Evolutionary conservation across 352 stramenopile genomes (phyloP).

Genomic region (Vaucheria bursata): DNA sequence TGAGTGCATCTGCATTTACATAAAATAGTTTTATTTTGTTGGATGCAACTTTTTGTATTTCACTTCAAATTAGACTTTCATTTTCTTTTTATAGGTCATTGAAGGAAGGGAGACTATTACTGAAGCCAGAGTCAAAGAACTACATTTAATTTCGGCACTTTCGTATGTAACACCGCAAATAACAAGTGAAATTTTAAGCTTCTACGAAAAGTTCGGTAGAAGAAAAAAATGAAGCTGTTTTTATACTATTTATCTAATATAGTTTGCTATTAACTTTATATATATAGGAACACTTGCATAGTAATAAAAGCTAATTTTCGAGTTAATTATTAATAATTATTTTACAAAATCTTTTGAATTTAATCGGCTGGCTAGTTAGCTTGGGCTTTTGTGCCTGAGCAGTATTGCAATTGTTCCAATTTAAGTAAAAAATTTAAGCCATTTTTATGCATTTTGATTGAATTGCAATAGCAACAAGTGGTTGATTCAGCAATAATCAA

Average conservation of each 20-base stretch:
- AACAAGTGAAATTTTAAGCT: conserved; percentile 28
- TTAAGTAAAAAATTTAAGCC: no score
- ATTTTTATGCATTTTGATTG: no score
- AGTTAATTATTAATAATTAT: no score
- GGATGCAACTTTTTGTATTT: not conserved
- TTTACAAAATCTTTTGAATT: no score
- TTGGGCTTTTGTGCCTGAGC: no score
- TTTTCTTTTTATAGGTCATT: not conserved
- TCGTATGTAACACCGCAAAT: conserved; percentile 37
- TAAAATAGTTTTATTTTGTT: not conserved
- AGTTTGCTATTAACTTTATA: no score
- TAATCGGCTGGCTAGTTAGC: no score
- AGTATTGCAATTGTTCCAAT: no score
- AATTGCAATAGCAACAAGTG: no score
- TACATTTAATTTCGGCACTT: conserved; percentile 23
- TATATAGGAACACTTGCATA: no score
- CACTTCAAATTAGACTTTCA: not conserved
- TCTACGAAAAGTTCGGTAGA: conserved; percentile 28
- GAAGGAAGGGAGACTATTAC: not conserved
- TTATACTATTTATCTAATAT: not conserved
- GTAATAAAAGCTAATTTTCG: not conserved
- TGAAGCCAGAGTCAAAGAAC: conserved; percentile 16
- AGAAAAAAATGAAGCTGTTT: not conserved
- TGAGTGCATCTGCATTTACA: not conserved
- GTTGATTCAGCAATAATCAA: no score